These are phyloP conservation scores for Solanum gandarillasii DNA, from an alignment of 257 asterid genomes.

Conservation along the genomic window DNA sequence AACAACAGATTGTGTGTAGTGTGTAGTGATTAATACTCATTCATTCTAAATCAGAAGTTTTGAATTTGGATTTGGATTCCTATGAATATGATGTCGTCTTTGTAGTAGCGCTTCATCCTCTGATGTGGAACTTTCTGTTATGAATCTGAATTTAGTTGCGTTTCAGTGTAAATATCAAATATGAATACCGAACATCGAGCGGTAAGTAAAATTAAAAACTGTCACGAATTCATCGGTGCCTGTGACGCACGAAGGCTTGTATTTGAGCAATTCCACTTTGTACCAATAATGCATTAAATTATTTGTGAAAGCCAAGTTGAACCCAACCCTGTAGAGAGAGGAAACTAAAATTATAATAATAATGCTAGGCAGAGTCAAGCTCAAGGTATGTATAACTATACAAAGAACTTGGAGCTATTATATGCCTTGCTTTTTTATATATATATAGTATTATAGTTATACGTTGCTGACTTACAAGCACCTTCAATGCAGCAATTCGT, in stretches of 20 bases:
- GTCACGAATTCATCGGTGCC: background rate
- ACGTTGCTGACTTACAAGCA: background rate
- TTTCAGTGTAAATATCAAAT: no score
- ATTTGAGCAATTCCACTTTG: background rate
- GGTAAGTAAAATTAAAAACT: no score
- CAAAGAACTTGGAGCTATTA: background rate
- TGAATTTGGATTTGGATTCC: rapidly evolving
- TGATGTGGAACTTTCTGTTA: no score
- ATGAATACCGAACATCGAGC: rapidly evolving
- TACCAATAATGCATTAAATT: background rate
- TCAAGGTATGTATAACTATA: background rate
- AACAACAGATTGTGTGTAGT: no score
- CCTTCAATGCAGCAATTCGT: background rate
- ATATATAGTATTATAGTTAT: no score
- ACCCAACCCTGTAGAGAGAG: background rate
- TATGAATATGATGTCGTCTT: no score
- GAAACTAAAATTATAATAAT: background rate
- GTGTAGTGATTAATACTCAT: no score
- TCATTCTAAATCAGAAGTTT: no score
- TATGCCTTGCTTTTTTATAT: no score
- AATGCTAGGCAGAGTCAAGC: background rate
- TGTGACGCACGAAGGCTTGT: background rate
- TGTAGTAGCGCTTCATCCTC: no score
- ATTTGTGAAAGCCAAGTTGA: background rate
- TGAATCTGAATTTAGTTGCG: no score